A percentile compares a stretch with the other conserved stretches of the same genome.
phyloP scores from a whole-genome alignment of 768 basidiomycete genomes.

The Glaciozyma antarctica region DNA sequence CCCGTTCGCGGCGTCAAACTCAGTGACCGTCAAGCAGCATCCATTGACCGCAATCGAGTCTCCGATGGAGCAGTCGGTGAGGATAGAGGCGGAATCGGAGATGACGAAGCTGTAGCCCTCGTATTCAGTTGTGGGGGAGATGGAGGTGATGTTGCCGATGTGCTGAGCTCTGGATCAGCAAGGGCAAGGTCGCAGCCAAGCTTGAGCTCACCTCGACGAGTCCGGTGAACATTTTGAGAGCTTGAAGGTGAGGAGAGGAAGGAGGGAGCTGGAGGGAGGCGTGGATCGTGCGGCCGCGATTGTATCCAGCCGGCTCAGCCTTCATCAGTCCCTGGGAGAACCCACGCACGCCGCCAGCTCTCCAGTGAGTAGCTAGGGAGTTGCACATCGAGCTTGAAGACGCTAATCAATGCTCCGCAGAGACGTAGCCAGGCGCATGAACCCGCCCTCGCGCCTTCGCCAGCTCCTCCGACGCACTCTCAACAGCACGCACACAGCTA shows the following conservation, averaged over 20 bases:
- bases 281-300: too few species aligned
- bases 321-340: too few species aligned
- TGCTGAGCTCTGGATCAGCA: constrained; percentile 34
- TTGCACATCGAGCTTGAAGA: too few species aligned
- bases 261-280: neutral
- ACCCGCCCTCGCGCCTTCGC: too few species aligned
- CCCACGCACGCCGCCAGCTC: too few species aligned
- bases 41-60: constrained; percentile 87
- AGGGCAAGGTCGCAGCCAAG: neutral
- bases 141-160: constrained; percentile 60
- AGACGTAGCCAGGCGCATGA: too few species aligned
- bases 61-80: constrained; percentile 81
- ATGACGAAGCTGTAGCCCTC: constrained; percentile 74
- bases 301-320: too few species aligned
- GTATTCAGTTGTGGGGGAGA: constrained; percentile 52
- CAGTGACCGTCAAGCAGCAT: constrained; percentile 80
- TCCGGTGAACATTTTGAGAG: constrained; percentile 33
- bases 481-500: too few species aligned
- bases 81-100: constrained; percentile 57
- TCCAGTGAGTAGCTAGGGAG: too few species aligned
- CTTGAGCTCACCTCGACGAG: constrained; percentile 34
- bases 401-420: too few species aligned
- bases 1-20: constrained; percentile 51
- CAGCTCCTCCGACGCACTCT: too few species aligned
- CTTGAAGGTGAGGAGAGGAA: neutral